phyloP scores from a whole-genome alignment of 2,329 filamentous ascomycete species.

The Daldinia sp. region DNA sequence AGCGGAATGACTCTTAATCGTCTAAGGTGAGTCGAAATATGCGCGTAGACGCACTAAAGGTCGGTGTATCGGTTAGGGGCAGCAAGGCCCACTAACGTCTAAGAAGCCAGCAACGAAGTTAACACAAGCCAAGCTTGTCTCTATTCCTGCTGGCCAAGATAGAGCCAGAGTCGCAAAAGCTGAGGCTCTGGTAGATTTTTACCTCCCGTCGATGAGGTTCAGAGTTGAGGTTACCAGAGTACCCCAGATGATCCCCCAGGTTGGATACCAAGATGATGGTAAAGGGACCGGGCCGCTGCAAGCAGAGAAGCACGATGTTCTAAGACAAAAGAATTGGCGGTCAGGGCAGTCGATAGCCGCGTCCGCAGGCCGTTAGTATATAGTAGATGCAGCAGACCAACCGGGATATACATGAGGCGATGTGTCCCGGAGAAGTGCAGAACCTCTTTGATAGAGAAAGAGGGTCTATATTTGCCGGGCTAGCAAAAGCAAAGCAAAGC shows the following conservation, averaged over 20 bases:
- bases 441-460: constrained; percentile 27
- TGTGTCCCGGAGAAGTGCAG: constrained; percentile 37
- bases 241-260: constrained; percentile 15
- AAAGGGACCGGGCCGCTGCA: constrained; percentile 31
- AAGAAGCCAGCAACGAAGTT: constrained; percentile 15
- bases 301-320: constrained; percentile 17
- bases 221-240: constrained; percentile 16
- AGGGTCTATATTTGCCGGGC: constrained; percentile 32
- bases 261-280: constrained; percentile 15
- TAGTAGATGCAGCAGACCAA: constrained; percentile 38
- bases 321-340: constrained; percentile 36
- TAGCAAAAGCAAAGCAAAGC: constrained; percentile 41
- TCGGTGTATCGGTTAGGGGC: constrained; percentile 41
- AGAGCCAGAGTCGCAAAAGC: constrained; percentile 7
- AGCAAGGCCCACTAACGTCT: constrained; percentile 39
- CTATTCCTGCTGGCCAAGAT: constrained; percentile 7
- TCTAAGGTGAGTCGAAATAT: constrained; percentile 23
- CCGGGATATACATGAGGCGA: constrained; percentile 40
- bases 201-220: constrained; percentile 23
- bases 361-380: constrained; percentile 36
- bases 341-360: constrained; percentile 39
- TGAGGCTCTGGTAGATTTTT: constrained; percentile 13
- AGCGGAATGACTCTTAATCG: constrained; percentile 6
- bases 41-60: constrained; percentile 24
- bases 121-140: not conserved